phyloP scores from a whole-genome alignment of 2,329 filamentous ascomycete species.

The Xylaria sp. region DNA sequence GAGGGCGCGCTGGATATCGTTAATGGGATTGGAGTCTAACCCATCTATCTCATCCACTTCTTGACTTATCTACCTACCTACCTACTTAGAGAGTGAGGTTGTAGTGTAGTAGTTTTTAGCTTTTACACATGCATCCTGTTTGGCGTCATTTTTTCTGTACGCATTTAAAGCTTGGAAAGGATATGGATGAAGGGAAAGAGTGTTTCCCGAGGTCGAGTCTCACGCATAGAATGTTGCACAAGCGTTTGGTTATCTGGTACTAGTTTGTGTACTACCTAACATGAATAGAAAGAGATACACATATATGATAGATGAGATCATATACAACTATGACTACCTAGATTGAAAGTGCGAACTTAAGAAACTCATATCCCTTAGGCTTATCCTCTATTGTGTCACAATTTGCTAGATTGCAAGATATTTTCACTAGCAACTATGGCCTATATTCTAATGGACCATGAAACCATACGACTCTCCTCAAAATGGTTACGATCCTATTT shows the following conservation, averaged over 20 bases:
- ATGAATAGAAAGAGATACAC: no score
- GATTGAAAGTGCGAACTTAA: not conserved
- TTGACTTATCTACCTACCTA: not conserved
- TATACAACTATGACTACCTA: not conserved
- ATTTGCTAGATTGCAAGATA: not conserved
- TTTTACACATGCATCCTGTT: not conserved
- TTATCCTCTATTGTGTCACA: not conserved
- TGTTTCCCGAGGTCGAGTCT: no score
- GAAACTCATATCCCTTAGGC: not conserved
- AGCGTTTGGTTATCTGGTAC: not conserved
- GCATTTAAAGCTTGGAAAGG: not conserved
- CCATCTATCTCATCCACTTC: not conserved
- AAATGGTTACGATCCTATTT: not conserved
- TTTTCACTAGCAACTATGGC: not conserved
- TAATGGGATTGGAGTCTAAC: constrained; percentile 62
- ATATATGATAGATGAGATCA: not conserved
- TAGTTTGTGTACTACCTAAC: no score
- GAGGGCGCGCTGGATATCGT: constrained; percentile 69
- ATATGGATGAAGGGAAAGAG: not conserved
- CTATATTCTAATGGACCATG: not conserved
- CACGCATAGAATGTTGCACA: constrained; percentile 2
- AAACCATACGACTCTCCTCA: not conserved
- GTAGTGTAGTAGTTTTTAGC: not conserved
- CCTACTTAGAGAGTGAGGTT: not conserved
- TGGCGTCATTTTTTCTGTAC: not conserved